phyloP scores from a whole-genome alignment of 2,329 filamentous ascomycete species.

The Amesomyces nigricolor region DNA sequence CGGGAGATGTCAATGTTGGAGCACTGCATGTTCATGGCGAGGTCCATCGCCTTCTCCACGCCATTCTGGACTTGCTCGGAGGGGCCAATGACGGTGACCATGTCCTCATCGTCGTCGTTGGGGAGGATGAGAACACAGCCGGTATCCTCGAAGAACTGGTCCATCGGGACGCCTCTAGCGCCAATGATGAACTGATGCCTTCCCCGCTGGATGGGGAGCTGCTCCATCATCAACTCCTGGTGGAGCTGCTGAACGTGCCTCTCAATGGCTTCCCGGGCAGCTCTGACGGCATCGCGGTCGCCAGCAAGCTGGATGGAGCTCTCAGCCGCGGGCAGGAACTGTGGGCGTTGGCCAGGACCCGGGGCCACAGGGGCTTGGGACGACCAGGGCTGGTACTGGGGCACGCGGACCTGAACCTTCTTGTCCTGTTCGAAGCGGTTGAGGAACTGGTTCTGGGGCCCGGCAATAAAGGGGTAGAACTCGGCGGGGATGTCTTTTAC shows the following conservation, averaged over 20 bases:
- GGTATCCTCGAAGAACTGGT: constrained; percentile 85
- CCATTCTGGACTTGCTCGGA: constrained; percentile 66
- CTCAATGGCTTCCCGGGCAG: constrained; percentile 75
- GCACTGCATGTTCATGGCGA: constrained; percentile 82
- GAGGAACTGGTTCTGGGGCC: constrained; percentile 63
- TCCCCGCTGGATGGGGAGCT: constrained; percentile 75
- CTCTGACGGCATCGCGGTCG: constrained; percentile 75
- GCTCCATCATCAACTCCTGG: constrained; percentile 68
- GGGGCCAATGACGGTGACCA: constrained; percentile 79
- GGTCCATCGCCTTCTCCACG: constrained; percentile 77
- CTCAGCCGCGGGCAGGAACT: constrained; percentile 66
- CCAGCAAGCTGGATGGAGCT: constrained; percentile 81
- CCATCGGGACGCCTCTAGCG: constrained; percentile 68
- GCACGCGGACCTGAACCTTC: constrained; percentile 76
- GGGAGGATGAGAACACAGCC: constrained; percentile 86
- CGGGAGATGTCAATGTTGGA: constrained; percentile 76
- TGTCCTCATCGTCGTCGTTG: constrained; percentile 70
- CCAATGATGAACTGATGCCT: constrained; percentile 95
- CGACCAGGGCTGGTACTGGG: constrained; percentile 72
- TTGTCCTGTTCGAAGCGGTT: constrained; percentile 65
- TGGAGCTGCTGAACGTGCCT: constrained; percentile 69
- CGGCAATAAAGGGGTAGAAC: constrained; percentile 92
- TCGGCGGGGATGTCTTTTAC: constrained; percentile 81
- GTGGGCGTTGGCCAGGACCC: constrained; percentile 57
- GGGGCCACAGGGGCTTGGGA: constrained; percentile 60